These are phyloP conservation scores for Penicillium salamii DNA, from an alignment of 495 filamentous ascomycete species.

Conservation along the genomic window DNA sequence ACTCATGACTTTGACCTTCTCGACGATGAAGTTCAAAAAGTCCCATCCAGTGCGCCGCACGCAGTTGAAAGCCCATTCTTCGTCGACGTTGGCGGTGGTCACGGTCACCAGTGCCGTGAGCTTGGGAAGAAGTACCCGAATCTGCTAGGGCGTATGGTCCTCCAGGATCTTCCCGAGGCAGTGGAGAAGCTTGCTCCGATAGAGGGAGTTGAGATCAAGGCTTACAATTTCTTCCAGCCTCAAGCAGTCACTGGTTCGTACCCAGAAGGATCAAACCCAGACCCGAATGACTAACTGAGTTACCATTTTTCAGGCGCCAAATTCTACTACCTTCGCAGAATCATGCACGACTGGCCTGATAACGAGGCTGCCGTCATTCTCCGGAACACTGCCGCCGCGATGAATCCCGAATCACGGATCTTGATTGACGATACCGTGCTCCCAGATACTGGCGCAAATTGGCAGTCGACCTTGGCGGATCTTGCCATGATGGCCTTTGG, in stretches of 20 bases:
- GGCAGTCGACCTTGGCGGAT: conserved; percentile 29
- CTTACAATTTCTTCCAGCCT: conserved; percentile 48
- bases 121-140: conserved; percentile 42
- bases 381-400: conserved; percentile 24
- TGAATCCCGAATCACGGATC: conserved; percentile 35
- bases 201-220: conserved; percentile 45
- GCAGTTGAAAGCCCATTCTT: conserved; percentile 29
- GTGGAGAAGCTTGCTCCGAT: conserved; percentile 33
- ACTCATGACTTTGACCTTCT: conserved; percentile 27
- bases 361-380: conserved; percentile 32
- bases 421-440: conserved; percentile 42
- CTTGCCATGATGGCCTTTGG: conserved; percentile 38
- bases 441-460: conserved; percentile 30
- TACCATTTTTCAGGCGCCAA: conserved; percentile 26
- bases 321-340: conserved; percentile 41
- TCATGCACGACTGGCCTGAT: conserved; percentile 42
- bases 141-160: conserved; percentile 42
- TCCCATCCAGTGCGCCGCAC: conserved; percentile 1
- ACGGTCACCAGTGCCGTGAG: conserved; percentile 49
- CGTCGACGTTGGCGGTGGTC: conserved; percentile 54
- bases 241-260: conserved; percentile 44
- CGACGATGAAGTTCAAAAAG: conserved; percentile 12
- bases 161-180: conserved; percentile 51
- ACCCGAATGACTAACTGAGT: background rate
- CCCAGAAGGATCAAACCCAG: background rate